phyloP scores from a whole-genome alignment of 805 yeast species.

The Saccharomycopsis sp. region DNA sequence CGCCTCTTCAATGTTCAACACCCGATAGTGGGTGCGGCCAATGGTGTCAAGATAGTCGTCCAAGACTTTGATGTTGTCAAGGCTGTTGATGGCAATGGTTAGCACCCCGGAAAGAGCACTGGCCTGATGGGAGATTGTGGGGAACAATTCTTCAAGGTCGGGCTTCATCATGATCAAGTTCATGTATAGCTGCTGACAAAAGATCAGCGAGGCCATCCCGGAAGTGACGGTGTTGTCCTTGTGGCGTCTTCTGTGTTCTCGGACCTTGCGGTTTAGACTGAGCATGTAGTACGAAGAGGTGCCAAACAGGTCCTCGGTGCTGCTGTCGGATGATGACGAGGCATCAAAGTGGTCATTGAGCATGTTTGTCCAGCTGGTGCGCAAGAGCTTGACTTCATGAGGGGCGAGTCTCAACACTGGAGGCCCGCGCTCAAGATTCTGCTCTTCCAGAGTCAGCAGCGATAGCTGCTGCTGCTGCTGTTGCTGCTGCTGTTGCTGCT shows the following conservation, averaged over 20 bases:
- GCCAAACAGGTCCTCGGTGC: background rate
- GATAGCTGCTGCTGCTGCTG: too few relatives aligned
- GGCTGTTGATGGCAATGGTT: slow-evolving; percentile 43
- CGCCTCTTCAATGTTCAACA: slow-evolving; percentile 47
- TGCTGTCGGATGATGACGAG: slow-evolving; percentile 1
- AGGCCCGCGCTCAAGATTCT: too few relatives aligned
- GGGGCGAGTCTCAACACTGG: slow-evolving; percentile 17
- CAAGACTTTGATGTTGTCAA: slow-evolving; percentile 41
- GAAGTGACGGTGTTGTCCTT: background rate
- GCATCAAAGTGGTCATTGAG: slow-evolving; percentile 26
- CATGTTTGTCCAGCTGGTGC: slow-evolving; percentile 33
- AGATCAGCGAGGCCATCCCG: slow-evolving; percentile 31
- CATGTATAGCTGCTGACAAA: slow-evolving; percentile 50
- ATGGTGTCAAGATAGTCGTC: slow-evolving; percentile 43
- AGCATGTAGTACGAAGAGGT: background rate
- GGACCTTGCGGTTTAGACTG: slow-evolving; percentile 5
- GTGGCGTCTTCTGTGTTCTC: background rate
- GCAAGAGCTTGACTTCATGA: slow-evolving; percentile 28
- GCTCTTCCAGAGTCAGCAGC: too few relatives aligned
- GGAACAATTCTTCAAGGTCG: slow-evolving; percentile 41
- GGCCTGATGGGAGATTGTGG: slow-evolving; percentile 53
- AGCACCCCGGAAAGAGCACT: slow-evolving; percentile 54
- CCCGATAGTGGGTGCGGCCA: slow-evolving; percentile 49
- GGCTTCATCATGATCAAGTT: slow-evolving; percentile 42
- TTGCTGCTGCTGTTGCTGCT: too few relatives aligned